phyloP scores from a whole-genome alignment of 768 basidiomycete genomes.

The Leucosporidium creatinivorum region DNA sequence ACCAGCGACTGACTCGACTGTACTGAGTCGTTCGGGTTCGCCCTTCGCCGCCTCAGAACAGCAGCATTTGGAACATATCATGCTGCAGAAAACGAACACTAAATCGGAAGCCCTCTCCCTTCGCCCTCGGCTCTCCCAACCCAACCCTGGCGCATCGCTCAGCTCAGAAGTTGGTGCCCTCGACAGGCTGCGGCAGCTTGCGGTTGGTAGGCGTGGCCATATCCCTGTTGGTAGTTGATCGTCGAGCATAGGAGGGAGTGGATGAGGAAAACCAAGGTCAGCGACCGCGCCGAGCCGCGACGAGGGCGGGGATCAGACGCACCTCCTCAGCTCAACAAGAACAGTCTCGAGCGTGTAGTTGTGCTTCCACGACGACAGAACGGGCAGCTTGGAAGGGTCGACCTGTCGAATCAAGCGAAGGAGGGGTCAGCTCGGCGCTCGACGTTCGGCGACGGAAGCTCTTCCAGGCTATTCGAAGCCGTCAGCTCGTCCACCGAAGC shows the following conservation, averaged over 20 bases:
- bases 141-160: too few species aligned
- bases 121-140: too few species aligned
- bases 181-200: slow-evolving; percentile 89
- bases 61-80: too few species aligned
- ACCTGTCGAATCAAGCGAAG: slow-evolving; percentile 46
- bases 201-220: slow-evolving; percentile 88
- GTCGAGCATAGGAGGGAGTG: neutral
- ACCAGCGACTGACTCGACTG: too few species aligned
- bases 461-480: too few species aligned
- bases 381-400: slow-evolving; percentile 61
- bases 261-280: neutral
- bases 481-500: neutral
- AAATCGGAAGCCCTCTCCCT: too few species aligned
- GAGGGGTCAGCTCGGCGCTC: neutral
- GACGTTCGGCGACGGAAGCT: too few species aligned
- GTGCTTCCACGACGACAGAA: slow-evolving; percentile 68
- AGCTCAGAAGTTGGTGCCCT: slow-evolving; percentile 50
- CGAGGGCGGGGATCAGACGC: slow-evolving; percentile 38
- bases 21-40: too few species aligned
- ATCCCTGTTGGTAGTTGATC: slow-evolving; percentile 54
- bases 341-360: slow-evolving; percentile 76
- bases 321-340: slow-evolving; percentile 89
- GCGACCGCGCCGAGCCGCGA: neutral
- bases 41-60: too few species aligned
- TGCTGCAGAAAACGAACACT: too few species aligned